Percentiles rank a stretch among this genome's conserved stretches.
phyloP scores from a whole-genome alignment of 129 eudicot genomes.

The Flaveria linearis region DNA sequence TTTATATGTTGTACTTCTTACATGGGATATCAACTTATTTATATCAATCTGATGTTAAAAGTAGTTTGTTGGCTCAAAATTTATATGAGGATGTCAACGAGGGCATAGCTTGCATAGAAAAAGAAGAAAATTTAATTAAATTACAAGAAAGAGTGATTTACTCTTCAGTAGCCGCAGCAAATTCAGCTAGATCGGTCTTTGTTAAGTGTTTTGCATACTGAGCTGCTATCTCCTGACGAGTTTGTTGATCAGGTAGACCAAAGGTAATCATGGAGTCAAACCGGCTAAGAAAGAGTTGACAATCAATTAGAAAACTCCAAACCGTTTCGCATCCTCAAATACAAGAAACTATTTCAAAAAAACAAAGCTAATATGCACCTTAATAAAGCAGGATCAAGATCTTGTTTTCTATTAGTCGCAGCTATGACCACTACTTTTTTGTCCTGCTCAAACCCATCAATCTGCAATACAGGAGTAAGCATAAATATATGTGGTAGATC shows the following conservation, averaged over 20 bases:
- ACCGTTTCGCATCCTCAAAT: background rate
- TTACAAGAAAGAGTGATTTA: conserved; percentile 34
- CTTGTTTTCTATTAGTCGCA: conserved; percentile 96
- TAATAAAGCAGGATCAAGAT: conserved; percentile 95
- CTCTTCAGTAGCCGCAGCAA: conserved; percentile 76
- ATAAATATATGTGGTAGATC: background rate
- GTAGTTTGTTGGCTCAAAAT: conserved; percentile 5
- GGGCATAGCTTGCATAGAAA: conserved; percentile 5
- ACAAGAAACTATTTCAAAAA: background rate
- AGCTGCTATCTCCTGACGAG: conserved; percentile 83
- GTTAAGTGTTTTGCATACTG: conserved; percentile 95
- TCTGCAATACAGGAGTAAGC: conserved; percentile 47
- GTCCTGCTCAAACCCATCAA: conserved; percentile 99
- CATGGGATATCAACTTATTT: background rate
- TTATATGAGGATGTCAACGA: background rate
- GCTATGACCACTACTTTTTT: conserved; percentile 94
- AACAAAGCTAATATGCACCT: conserved; percentile 48
- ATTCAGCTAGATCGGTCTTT: conserved; percentile 68
- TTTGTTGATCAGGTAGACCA: conserved; percentile 82
- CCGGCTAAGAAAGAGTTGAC: conserved; percentile 54
- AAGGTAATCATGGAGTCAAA: conserved; percentile 92
- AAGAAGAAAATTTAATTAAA: conserved; percentile 13
- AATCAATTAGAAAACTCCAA: conserved; percentile 16
- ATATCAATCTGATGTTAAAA: background rate
- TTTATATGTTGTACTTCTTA: background rate